Percentiles rank a stretch among this genome's conserved stretches.
Evolutionary conservation across 2,329 filamentous ascomycete species (phyloP).

Genomic region (Didymella glomerata): DNA sequence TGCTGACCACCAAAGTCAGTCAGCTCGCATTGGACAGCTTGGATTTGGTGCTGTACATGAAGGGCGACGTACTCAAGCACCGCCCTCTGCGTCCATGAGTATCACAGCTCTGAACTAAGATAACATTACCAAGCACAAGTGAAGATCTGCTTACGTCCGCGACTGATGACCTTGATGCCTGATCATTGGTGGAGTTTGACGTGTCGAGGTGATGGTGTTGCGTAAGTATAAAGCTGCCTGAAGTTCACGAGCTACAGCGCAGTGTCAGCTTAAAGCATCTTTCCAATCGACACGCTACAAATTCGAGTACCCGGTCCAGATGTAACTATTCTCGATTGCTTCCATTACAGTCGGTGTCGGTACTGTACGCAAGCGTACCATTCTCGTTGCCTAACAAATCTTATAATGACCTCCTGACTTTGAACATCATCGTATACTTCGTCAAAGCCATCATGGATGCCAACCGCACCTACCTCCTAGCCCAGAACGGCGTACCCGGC

Average conservation of each 20-base stretch:
- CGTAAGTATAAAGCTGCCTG: slow-evolving; percentile 5
- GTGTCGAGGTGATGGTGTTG: background rate
- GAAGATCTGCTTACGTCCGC: background rate
- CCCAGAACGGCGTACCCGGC: background rate
- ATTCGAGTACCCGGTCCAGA: background rate
- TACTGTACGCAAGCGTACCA: no score
- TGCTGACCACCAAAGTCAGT: slow-evolving; percentile 4
- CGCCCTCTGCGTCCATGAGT: background rate
- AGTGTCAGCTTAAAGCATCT: background rate
- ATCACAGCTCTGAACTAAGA: no score
- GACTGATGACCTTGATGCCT: background rate
- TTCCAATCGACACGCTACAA: background rate
- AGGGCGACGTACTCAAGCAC: slow-evolving; percentile 1
- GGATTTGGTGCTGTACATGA: background rate
- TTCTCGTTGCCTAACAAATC: background rate
- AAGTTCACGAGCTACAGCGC: background rate
- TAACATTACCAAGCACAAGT: background rate
- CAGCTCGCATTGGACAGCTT: background rate
- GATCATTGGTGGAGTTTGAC: slow-evolving; percentile 2
- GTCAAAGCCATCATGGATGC: background rate
- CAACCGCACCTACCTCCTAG: slow-evolving; percentile 4
- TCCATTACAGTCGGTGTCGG: background rate
- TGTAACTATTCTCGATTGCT: background rate
- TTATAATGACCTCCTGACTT: background rate
- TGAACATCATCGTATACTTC: background rate